Conservation (phyloP, 371 early-diverging fungal genomes). For the Choanephora cucurbitarum region DNA sequence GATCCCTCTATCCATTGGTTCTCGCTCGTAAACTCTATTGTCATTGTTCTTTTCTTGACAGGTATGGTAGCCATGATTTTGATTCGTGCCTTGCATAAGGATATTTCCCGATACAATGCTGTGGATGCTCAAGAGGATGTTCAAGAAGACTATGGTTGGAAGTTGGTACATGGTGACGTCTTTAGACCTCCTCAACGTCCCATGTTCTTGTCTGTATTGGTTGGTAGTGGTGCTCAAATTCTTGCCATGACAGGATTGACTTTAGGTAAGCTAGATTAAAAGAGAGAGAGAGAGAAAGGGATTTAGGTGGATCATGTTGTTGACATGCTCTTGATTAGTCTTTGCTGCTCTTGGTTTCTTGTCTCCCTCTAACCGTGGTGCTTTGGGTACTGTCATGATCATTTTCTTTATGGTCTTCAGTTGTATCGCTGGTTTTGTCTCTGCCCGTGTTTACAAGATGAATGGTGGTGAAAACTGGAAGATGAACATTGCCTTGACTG, state of each 20-base stretch:
- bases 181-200: conserved; percentile 83
- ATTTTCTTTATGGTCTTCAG: conserved; percentile 89
- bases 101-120: conserved; percentile 78
- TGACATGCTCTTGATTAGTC: conserved; percentile 42
- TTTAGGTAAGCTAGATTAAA: too few species aligned
- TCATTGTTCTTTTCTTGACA: conserved; percentile 84
- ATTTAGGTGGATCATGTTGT: background rate
- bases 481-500: conserved; percentile 80
- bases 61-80: conserved; percentile 88
- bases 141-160: conserved; percentile 92
- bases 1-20: conserved; percentile 88
- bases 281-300: too few species aligned
- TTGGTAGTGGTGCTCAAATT: conserved; percentile 92
- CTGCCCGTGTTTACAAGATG: conserved; percentile 93
- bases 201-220: conserved; percentile 82
- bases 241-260: conserved; percentile 84
- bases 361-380: conserved; percentile 93
- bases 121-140: conserved; percentile 81
- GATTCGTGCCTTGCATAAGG: conserved; percentile 84
- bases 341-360: conserved; percentile 97
- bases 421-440: conserved; percentile 83
- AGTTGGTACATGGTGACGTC: conserved; percentile 92
- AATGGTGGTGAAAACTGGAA: conserved; percentile 89
- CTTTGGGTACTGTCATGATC: conserved; percentile 87
- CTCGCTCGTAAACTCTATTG: conserved; percentile 84